Evolutionary conservation across 2,329 filamentous ascomycete species (phyloP), one percentile per base, ranked within the genome.

Genomic region (Colletotrichum sp.): DNA sequence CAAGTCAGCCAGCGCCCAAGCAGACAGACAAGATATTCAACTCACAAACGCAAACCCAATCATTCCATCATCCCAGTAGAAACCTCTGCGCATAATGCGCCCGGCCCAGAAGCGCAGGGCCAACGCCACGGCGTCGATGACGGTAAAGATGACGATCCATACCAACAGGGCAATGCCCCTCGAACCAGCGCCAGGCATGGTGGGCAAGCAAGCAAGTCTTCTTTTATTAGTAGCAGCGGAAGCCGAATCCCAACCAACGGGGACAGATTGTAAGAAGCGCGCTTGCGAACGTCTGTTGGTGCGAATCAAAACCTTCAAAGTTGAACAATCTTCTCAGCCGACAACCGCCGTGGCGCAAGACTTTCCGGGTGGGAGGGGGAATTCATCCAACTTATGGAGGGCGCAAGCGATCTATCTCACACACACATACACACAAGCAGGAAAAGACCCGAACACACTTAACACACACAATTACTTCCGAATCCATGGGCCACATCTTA

Each of bases 91-190:
- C 36, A 77, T 54, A 4, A 75, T 31, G 29, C 31, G 57, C 18
- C 72, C 74, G 8, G 79, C 71, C 79, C 76, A 79, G 66, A 77
- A 77, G 18, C 79, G 78, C 66, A 80, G 31, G 15, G 24, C 21
- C 5, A 80, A 34, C 43, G 77, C 57, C 11, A 62, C 9, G 21
- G 68, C 29, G 54, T 69, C 70, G 6, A 80, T 13, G 16, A 69
- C 27, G 8, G 72, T 75, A 21, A 80, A 80, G 31, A 77, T 27
- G 24, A 76, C 27, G 18, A 78, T 70, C 62, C 67, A 66, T 29
- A 71, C 34, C 31, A 73, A 33, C 61, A 73, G 71, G 55, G 12
- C 24, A 16, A 73, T 71, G 71, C 71, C 71, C 62, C 71, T 73
- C 16, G 33, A 15, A 2, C 71, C 71, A 24, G 71, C 67, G 27